A percentile compares a stretch with the other conserved stretches of the same genome.
Conservation (phyloP, 805 yeast species). For the Saccharomycopsis amapae region DNA sequence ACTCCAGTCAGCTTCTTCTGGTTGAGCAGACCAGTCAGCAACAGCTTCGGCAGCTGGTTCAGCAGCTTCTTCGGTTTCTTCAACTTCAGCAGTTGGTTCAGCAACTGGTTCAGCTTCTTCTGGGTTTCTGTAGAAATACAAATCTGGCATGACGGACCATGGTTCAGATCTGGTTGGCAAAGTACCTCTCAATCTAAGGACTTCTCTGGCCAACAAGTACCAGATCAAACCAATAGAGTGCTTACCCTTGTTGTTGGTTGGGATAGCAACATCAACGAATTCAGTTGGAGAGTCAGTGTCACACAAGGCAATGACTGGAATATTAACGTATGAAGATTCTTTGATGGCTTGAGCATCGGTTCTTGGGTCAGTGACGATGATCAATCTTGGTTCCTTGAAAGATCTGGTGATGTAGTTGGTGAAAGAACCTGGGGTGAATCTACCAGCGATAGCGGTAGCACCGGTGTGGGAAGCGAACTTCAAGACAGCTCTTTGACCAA, state of each 20-base stretch:
- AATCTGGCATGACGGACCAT: constrained; percentile 99
- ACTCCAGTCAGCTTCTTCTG: constrained; percentile 71
- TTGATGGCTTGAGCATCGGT: constrained; percentile 99
- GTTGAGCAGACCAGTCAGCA: constrained; percentile 64
- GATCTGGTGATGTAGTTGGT: constrained; percentile 99
- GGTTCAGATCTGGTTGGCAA: constrained; percentile 92
- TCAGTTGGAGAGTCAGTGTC: constrained; percentile 99
- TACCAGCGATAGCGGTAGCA: constrained; percentile 99
- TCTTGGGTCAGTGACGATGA: constrained; percentile 99
- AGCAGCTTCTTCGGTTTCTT: constrained; percentile 49
- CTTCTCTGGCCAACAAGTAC: constrained; percentile 99
- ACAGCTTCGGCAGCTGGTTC: constrained; percentile 57
- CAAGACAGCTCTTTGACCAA: constrained; percentile 99
- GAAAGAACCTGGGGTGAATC: constrained; percentile 99
- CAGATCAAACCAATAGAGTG: constrained; percentile 99
- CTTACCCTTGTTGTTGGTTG: constrained; percentile 99
- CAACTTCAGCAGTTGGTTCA: constrained; percentile 51
- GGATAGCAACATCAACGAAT: constrained; percentile 99
- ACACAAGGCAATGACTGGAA: constrained; percentile 98
- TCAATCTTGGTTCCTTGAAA: constrained; percentile 99
- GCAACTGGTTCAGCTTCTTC: constrained; percentile 89
- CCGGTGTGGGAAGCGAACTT: constrained; percentile 99
- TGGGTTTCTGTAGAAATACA: constrained; percentile 99
- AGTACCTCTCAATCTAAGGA: constrained; percentile 97
- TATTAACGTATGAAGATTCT: constrained; percentile 99